These are phyloP conservation scores for Schoenoplectus triqueter DNA, from an alignment of 202 grass and related monocot species.

Conservation along the genomic window DNA sequence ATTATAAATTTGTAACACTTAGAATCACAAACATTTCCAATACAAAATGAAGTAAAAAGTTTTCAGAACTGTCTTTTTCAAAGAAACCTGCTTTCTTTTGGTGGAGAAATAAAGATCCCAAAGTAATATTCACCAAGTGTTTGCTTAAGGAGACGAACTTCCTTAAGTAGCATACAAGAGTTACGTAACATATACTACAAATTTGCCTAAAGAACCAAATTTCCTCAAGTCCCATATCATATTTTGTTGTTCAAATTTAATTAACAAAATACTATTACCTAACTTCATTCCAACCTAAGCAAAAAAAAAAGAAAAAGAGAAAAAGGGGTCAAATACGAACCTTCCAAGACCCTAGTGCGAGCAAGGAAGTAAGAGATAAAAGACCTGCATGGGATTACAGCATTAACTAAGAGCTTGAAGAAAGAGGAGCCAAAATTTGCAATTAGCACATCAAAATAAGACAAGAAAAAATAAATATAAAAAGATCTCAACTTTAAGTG, in stretches of 20 bases:
- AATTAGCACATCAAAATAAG: too few relatives aligned
- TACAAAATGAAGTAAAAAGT: not conserved
- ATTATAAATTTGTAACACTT: not conserved
- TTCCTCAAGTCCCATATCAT: not conserved
- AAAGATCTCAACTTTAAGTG: too few relatives aligned
- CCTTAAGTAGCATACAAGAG: too few relatives aligned
- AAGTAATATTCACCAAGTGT: not conserved
- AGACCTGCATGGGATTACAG: too few relatives aligned
- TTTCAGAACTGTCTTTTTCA: not conserved
- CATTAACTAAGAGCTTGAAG: too few relatives aligned
- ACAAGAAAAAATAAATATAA: too few relatives aligned
- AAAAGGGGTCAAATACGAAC: not conserved
- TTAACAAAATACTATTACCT: not conserved
- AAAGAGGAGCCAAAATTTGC: too few relatives aligned
- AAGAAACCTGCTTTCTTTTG: not conserved
- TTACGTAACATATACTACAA: too few relatives aligned
- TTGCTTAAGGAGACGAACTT: not conserved
- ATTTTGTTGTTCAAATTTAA: not conserved
- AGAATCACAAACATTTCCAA: not conserved
- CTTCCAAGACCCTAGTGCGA: not conserved
- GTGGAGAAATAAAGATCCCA: not conserved
- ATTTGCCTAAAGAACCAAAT: not conserved
- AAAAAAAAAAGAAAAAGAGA: not conserved
- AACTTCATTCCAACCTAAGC: not conserved
- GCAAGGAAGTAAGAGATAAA: too few relatives aligned